Conservation (phyloP, 257 asterid genomes). For the Jasminum sambac region DNA sequence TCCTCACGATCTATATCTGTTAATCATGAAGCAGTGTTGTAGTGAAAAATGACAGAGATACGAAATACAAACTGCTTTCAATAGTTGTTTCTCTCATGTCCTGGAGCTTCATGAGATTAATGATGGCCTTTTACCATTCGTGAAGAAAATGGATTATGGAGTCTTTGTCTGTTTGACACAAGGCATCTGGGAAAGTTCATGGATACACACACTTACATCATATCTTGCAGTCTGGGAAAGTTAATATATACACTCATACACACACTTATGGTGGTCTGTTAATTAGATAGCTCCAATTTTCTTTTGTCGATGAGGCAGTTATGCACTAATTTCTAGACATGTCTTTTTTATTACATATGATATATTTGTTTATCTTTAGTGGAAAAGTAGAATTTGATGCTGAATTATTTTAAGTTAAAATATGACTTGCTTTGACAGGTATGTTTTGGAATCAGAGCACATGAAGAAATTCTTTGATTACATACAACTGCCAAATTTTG, state of each 20-base stretch:
- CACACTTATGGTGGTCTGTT: not conserved
- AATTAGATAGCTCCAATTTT: conserved; percentile 3
- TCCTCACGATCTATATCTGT: not conserved
- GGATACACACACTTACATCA: too few relatives aligned
- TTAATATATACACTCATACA: not conserved
- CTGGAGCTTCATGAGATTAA: not conserved
- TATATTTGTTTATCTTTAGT: conserved; percentile 12
- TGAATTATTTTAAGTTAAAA: conserved; percentile 22
- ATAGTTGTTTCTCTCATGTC: not conserved
- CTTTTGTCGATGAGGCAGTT: conserved; percentile 16
- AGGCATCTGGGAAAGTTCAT: not conserved
- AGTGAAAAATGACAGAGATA: conserved; percentile 4
- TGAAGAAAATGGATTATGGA: not conserved
- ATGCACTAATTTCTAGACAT: not conserved
- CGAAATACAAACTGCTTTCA: not conserved
- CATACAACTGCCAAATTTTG: conserved; percentile 64
- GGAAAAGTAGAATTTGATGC: conserved; percentile 18
- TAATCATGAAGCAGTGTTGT: not conserved
- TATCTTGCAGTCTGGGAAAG: not conserved
- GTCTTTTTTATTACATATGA: not conserved
- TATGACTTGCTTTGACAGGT: conserved; percentile 33
- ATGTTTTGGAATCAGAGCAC: conserved; percentile 72
- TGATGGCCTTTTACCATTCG: not conserved
- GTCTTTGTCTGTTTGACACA: not conserved
- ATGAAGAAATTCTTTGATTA: conserved; percentile 69